Evolutionary conservation across 371 early-diverging fungal species (phyloP), one percentile per base, ranked within the genome.

Genomic region (Syncephalastrum monosporum): DNA sequence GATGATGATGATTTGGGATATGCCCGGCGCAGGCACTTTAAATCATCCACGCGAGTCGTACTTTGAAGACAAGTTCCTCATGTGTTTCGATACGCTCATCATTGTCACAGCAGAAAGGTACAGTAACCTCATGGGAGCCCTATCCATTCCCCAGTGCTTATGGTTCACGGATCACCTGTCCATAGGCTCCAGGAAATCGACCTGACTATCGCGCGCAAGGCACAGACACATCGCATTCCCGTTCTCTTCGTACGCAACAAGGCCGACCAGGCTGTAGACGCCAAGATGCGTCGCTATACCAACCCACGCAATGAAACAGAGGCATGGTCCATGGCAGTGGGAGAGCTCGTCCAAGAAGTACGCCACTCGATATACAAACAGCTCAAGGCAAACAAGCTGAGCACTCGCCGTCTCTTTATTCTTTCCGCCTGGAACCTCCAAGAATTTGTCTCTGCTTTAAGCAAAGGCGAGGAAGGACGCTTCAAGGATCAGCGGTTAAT

Each of bases 1-100:
- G 2, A 59, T 63, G 3, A 70, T 79, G 79, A 55, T 74, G 12
- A 55, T 79, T 27, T 79, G 79, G 79, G 79, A 79, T 65, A 71
- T 79, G 71, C 79, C 79, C 14, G 79, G 76, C 12, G 76, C 74
- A 10, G 74, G 74, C 5, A 79, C 79, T 13, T 54, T 56, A 47
- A 63, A 61, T 46, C 71, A 75, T 55, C 67, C 68, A 4, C 63
- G 65, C 19, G 71, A 72, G 12, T 74, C 76, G 0, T 79, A 79
- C 57, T 79, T 79, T 41, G 68, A 79, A 38, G 67, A 74, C 21
- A 75, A 79, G 23, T 75, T 67, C 53, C 57, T 79, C 13, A 66
- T 62, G 54, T 72, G 74, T 3, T 79, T 79, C 61, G 79, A 79
- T 67, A 61, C 76, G 5, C 55, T 79, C 10, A 63, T 79, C 15